These are phyloP conservation scores for Orbilia brochopaga DNA, from an alignment of 2,329 filamentous ascomycete genomes.

Conservation along the genomic window DNA sequence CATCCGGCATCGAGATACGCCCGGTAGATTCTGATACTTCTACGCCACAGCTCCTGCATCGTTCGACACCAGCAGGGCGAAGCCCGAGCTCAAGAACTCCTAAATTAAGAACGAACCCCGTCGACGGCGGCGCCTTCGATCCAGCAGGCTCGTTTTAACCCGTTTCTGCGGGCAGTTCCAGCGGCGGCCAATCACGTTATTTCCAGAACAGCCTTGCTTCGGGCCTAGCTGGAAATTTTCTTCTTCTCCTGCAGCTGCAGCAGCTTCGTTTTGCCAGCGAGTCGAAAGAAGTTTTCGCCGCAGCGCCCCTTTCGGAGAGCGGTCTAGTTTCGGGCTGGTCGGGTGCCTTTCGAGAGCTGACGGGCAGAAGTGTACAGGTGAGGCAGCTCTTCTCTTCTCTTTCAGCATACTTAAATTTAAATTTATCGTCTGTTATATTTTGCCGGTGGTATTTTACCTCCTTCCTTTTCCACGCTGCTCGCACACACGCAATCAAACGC, in stretches of 20 bases:
- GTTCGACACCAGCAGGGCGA: not conserved
- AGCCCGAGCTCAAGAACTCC: not conserved
- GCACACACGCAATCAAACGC: slow-evolving; percentile 1
- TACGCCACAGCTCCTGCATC: not conserved
- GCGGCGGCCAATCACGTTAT: slow-evolving; percentile 8
- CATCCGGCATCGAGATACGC: too few relatives aligned
- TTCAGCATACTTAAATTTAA: not conserved
- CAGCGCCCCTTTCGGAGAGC: slow-evolving; percentile 1
- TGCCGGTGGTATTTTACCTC: not conserved
- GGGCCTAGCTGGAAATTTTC: slow-evolving; percentile 1
- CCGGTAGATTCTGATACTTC: not conserved
- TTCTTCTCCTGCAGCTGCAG: not conserved
- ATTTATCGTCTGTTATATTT: not conserved
- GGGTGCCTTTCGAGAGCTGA: slow-evolving; percentile 50
- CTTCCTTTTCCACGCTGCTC: not conserved
- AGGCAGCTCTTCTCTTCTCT: not conserved
- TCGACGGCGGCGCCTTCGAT: not conserved
- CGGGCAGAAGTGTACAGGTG: slow-evolving; percentile 38
- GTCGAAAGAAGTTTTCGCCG: slow-evolving; percentile 24
- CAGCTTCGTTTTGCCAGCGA: slow-evolving; percentile 9
- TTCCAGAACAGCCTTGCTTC: not conserved
- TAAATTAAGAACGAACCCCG: not conserved
- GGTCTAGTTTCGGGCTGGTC: slow-evolving; percentile 13
- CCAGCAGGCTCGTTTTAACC: not conserved
- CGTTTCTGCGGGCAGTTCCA: not conserved